A percentile compares a stretch with the other conserved stretches of the same genome.
Conservation (phyloP, 768 basidiomycete species). For the Tulasnella sp. region DNA sequence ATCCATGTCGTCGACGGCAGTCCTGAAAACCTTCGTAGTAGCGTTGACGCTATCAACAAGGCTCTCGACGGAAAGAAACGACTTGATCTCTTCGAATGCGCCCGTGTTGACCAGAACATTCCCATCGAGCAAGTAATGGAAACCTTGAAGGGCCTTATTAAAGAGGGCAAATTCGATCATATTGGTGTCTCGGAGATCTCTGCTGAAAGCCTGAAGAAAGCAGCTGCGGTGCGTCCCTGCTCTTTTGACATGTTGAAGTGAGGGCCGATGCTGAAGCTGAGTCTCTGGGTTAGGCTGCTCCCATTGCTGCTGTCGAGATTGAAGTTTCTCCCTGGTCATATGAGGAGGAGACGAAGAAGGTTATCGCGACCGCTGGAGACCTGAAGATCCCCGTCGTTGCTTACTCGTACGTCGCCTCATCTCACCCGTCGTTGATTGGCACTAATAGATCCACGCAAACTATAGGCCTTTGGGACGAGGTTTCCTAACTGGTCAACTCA, state of each 20-base stretch:
- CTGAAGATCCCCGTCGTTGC: constrained; percentile 57
- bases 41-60: constrained; percentile 17
- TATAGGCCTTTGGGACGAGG: constrained; percentile 53
- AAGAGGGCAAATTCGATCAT: constrained; percentile 51
- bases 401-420: constrained; percentile 46
- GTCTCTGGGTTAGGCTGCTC: constrained; percentile 43
- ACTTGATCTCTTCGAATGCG: constrained; percentile 57
- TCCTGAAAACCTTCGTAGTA: constrained; percentile 20
- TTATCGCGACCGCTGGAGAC: constrained; percentile 52
- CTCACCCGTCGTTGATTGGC: neutral
- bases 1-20: constrained; percentile 14
- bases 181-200: constrained; percentile 12
- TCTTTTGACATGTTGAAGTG: neutral
- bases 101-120: constrained; percentile 45
- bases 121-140: constrained; percentile 43
- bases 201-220: constrained; percentile 30
- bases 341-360: constrained; percentile 50
- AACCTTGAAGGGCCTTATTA: constrained; percentile 43
- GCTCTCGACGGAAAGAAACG: constrained; percentile 31
- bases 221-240: constrained; percentile 38
- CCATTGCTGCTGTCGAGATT: constrained; percentile 59
- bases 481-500: constrained; percentile 51
- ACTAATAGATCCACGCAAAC: constrained; percentile 26
- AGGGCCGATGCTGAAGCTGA: neutral
- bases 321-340: constrained; percentile 63